Evolutionary conservation across 768 basidiomycete genomes (phyloP).

Genomic region (Clathrus columnatus): DNA sequence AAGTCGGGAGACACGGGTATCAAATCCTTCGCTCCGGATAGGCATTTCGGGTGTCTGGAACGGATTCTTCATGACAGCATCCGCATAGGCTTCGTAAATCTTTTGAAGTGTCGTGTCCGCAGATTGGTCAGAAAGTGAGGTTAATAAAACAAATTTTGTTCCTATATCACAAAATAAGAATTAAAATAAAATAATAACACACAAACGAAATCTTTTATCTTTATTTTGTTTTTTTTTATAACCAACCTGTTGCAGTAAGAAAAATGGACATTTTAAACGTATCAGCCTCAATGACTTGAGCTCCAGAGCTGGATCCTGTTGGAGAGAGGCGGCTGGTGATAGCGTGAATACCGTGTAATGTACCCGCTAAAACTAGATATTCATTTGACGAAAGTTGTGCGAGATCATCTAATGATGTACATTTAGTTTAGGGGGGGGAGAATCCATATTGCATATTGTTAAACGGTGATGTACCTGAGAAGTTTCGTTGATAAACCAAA

Average conservation of each 20-base stretch:
- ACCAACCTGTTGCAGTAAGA: conserved; percentile 79
- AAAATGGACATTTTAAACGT: conserved; percentile 90
- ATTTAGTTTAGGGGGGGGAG: too few species aligned
- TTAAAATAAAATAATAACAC: neutral
- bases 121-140: conserved; percentile 65
- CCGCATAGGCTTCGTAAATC: conserved; percentile 89
- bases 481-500: conserved; percentile 86
- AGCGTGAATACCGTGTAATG: conserved; percentile 96
- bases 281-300: conserved; percentile 93
- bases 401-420: conserved; percentile 62
- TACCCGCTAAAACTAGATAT: conserved; percentile 91
- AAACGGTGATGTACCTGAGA: conserved; percentile 53
- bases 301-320: conserved; percentile 71
- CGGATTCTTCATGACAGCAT: conserved; percentile 97
- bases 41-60: conserved; percentile 99
- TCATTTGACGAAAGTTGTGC: conserved; percentile 87
- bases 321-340: conserved; percentile 91
- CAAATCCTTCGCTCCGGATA: conserved; percentile 85
- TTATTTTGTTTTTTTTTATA: neutral
- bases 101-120: conserved; percentile 68
- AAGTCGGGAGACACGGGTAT: conserved; percentile 54
- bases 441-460: too few species aligned
- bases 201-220: too few species aligned
- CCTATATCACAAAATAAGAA: conserved; percentile 36
- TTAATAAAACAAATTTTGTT: conserved; percentile 91